Evolutionary conservation across 345 rosid genomes (phyloP).

Genomic region (Citrus reticulata): DNA sequence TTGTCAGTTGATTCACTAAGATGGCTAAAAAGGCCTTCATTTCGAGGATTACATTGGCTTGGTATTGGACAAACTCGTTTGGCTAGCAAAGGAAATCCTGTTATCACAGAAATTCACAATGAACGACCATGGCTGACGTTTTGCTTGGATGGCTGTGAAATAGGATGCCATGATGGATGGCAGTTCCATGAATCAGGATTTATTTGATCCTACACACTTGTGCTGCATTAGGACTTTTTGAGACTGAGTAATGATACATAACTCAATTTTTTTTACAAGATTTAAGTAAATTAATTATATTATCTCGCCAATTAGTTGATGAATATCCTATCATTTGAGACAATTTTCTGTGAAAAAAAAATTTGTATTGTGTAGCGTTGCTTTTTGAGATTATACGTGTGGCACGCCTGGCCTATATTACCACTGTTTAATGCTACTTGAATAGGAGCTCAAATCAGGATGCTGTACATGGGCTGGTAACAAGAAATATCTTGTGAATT

Average conservation of each 20-base stretch:
- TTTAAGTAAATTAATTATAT: too few relatives aligned
- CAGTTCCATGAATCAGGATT: conserved; percentile 39
- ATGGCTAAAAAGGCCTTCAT: conserved; percentile 41
- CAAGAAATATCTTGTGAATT: not conserved
- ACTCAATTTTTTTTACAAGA: too few relatives aligned
- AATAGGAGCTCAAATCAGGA: not conserved
- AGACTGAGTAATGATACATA: too few relatives aligned
- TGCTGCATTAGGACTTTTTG: not conserved
- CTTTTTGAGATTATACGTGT: too few relatives aligned
- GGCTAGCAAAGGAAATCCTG: conserved; percentile 24
- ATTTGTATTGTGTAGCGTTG: too few relatives aligned
- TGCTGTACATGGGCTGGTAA: not conserved
- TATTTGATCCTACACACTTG: not conserved
- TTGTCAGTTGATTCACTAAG: conserved; percentile 34
- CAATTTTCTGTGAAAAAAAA: too few relatives aligned
- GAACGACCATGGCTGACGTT: conserved; percentile 60
- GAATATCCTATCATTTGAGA: too few relatives aligned
- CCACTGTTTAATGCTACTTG: too few relatives aligned
- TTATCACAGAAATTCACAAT: conserved; percentile 16
- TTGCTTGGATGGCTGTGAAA: conserved; percentile 64
- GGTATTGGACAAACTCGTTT: conserved; percentile 43
- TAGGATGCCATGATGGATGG: conserved; percentile 73
- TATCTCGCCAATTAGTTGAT: fast-evolving
- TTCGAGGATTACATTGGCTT: conserved; percentile 54
- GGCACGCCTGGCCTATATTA: too few relatives aligned